These are phyloP conservation scores for Aureobasidium zeae DNA, from an alignment of 2,329 filamentous ascomycete genomes.

Conservation along the genomic window DNA sequence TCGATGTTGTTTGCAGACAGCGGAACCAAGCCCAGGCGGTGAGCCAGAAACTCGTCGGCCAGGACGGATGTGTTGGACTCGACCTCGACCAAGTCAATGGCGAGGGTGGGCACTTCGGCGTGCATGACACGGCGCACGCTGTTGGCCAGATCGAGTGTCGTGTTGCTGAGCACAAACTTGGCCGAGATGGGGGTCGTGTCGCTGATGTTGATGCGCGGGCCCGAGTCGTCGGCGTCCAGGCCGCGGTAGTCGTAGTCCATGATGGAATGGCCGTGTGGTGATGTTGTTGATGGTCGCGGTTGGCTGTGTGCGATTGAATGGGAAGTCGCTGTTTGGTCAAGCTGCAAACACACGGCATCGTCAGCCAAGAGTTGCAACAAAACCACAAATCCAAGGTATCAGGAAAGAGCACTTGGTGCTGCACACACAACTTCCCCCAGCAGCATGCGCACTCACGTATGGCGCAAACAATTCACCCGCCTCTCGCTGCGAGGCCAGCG, in stretches of 20 bases:
- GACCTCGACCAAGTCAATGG: constrained; percentile 90
- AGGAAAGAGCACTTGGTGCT: too few species aligned
- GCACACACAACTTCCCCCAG: too few species aligned
- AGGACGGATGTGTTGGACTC: constrained; percentile 91
- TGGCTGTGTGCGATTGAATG: not conserved
- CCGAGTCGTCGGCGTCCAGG: constrained; percentile 36
- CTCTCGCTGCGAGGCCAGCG: constrained; percentile 16
- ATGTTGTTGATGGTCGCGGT: not conserved
- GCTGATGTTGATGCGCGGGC: constrained; percentile 40
- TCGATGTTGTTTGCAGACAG: constrained; percentile 77
- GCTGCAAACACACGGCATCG: constrained; percentile 6
- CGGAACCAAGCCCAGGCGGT: constrained; percentile 83
- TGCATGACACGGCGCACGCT: constrained; percentile 83
- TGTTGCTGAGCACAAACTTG: constrained; percentile 83
- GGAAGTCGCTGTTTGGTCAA: constrained; percentile 5
- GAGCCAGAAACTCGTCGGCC: constrained; percentile 89
- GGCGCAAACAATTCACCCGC: constrained; percentile 18
- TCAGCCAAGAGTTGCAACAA: constrained; percentile 13
- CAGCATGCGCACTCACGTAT: constrained; percentile 19
- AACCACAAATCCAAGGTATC: too few species aligned
- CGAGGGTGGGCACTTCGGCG: constrained; percentile 87
- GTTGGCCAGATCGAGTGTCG: constrained; percentile 88
- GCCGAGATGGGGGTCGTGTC: constrained; percentile 62
- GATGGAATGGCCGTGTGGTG: not conserved
- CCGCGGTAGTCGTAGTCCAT: constrained; percentile 22